Evolutionary conservation across 2,329 filamentous ascomycete genomes (phyloP).

Genomic region (Aspergillus uvarum): DNA sequence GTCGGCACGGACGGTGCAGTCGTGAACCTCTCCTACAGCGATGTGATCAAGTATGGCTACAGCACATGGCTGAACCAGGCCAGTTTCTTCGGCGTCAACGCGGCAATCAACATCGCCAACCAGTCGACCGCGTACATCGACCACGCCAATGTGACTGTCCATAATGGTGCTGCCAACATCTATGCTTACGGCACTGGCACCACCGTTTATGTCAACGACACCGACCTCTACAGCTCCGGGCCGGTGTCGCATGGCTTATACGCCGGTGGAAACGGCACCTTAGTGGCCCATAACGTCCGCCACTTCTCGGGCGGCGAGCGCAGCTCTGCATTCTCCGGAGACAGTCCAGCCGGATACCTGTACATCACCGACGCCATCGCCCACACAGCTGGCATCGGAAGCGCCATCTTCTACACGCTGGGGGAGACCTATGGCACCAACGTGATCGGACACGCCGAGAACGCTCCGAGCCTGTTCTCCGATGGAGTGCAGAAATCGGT

Average conservation of each 20-base stretch:
- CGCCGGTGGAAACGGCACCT: slow-evolving; percentile 34
- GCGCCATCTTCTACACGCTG: slow-evolving; percentile 34
- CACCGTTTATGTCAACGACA: slow-evolving; percentile 26
- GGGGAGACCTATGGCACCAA: slow-evolving; percentile 28
- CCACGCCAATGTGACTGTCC: slow-evolving; percentile 33
- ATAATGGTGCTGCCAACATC: slow-evolving; percentile 37
- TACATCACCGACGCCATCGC: slow-evolving; percentile 30
- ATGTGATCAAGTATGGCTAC: slow-evolving; percentile 33
- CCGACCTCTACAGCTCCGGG: slow-evolving; percentile 34
- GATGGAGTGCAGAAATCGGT: background rate
- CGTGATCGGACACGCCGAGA: slow-evolving; percentile 26
- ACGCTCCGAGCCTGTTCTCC: slow-evolving; percentile 14
- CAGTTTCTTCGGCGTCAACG: slow-evolving; percentile 35
- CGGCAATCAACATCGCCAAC: slow-evolving; percentile 33
- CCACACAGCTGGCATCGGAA: slow-evolving; percentile 32
- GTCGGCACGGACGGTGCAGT: slow-evolving; percentile 11
- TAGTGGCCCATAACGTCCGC: slow-evolving; percentile 22
- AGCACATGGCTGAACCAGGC: slow-evolving; percentile 28
- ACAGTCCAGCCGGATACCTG: slow-evolving; percentile 30
- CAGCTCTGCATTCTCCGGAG: slow-evolving; percentile 35
- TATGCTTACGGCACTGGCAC: slow-evolving; percentile 33
- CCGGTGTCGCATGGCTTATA: slow-evolving; percentile 35
- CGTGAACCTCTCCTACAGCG: slow-evolving; percentile 25
- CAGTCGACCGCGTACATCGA: slow-evolving; percentile 25
- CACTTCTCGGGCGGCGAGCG: slow-evolving; percentile 33